A percentile compares a stretch with the other conserved stretches of the same genome.
phyloP scores from a whole-genome alignment of 805 yeast species.

The Naumovozyma castellii region DNA sequence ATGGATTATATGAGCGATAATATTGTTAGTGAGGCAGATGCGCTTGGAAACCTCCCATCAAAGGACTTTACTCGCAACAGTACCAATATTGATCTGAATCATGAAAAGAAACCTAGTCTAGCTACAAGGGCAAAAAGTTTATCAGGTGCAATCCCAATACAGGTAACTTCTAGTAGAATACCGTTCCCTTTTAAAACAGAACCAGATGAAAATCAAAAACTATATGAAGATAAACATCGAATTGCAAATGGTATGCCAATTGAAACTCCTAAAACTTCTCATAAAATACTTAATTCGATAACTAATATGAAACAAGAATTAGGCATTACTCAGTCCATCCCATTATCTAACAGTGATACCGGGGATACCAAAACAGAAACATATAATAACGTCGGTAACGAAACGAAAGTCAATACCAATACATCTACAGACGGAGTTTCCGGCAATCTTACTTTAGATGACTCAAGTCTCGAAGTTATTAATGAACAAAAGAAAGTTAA shows the following conservation, averaged over 20 bases:
- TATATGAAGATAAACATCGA: no score
- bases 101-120: conserved; percentile 1
- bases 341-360: no score
- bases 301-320: no score
- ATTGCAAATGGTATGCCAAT: no score
- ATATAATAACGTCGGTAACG: no score
- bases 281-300: no score
- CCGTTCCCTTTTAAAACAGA: not conserved
- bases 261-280: no score
- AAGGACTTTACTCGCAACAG: no score
- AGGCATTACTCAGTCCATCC: no score
- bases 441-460: not conserved
- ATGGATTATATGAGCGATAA: not conserved
- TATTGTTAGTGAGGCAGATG: not conserved
- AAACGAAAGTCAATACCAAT: not conserved
- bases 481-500: conserved; percentile 5
- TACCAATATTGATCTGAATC: not conserved
- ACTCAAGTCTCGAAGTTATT: conserved; percentile 7
- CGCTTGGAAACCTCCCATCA: no score
- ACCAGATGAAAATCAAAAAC: not conserved
- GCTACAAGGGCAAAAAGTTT: not conserved
- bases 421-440: not conserved
- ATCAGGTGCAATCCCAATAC: not conserved
- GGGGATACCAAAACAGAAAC: no score
- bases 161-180: not conserved